Base-by-base conservation (phyloP, 805 yeast species). In the Yamadazyma philogaea region DNA sequence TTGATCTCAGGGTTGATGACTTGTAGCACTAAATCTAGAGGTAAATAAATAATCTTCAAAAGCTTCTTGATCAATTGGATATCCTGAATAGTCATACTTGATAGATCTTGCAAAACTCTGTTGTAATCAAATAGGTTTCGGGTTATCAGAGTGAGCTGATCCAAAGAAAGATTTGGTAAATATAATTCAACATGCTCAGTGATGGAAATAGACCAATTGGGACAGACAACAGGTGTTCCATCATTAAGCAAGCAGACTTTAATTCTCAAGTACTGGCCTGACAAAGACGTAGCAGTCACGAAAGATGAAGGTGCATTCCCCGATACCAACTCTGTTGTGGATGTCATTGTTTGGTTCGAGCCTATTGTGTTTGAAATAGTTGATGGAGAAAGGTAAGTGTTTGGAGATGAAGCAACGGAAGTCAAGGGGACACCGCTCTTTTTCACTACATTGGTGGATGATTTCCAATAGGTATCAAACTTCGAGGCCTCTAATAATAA, bases 381-480 rank as follows among this genome's bases (percentile, higher is more conserved):
- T 2, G 67, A 51, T 0, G 72, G 72, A 1, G 72, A 65, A 42
- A 68, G 60, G 42, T 66, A 63, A 44, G 63, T 66, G 48, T 64
- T 66, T 2, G 74, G 74, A 2, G 74, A 67, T 7, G 30, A 28
- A 16, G 39, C 22, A 16, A 31, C 38, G 14, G 41, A 30, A 16
- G 33, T 40, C 10, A 30, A 10, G 5, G 40, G 39, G 11, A 34
- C 14, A 16, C 32, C 32, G 11, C 56, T 54, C 20, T 58, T 57
- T 35, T 63, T 63, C 14, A 63, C 64, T 37, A 78, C 78, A 34
- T 83, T 77, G 0, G 96, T 86, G 0, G 96, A 68, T 1, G 73
- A 83, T 63, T 90, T 93, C 99, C 99, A 91, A 64, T 91, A 91
- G 0, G 98, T 91, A 56, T 90, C 97, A 59, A 86, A 89, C 66